These are phyloP conservation scores for Cytospora mali DNA, from an alignment of 2,329 filamentous ascomycete genomes.

Conservation along the genomic window DNA sequence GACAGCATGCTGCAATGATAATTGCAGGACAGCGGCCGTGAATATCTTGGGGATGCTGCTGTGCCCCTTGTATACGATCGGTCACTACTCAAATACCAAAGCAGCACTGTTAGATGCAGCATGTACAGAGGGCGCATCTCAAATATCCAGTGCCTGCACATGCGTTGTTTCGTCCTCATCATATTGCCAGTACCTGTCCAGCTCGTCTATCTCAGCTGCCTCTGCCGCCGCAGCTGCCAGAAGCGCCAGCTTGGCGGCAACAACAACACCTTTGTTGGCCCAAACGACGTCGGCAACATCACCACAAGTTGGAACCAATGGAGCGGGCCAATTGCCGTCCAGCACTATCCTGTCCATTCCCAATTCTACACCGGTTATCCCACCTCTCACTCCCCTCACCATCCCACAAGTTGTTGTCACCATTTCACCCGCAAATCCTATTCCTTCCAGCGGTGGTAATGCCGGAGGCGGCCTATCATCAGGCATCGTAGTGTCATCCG, in stretches of 20 bases:
- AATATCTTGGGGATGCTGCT: background rate
- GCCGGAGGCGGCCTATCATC: too few species aligned
- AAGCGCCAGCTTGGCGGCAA: background rate
- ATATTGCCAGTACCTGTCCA: background rate
- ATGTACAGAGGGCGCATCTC: background rate
- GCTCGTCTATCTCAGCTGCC: background rate
- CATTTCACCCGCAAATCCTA: too few species aligned
- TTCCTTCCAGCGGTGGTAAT: too few species aligned
- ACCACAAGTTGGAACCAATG: background rate
- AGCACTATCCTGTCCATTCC: background rate
- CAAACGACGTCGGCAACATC: background rate
- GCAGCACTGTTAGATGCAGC: background rate
- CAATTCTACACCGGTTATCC: background rate
- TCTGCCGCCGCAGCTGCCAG: background rate
- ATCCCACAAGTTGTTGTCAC: background rate
- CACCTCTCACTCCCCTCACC: background rate
- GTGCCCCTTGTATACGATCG: background rate
- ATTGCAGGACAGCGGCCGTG: background rate
- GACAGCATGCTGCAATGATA: background rate
- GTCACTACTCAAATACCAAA: background rate
- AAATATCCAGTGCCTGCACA: slow-evolving; percentile 1
- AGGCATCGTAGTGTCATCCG: too few species aligned
- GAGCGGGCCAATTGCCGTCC: background rate
- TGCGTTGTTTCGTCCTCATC: background rate
- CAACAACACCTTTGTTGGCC: background rate